These are phyloP conservation scores for Aspergillus coremiiformis DNA, from an alignment of 495 filamentous ascomycete species.

Conservation along the genomic window DNA sequence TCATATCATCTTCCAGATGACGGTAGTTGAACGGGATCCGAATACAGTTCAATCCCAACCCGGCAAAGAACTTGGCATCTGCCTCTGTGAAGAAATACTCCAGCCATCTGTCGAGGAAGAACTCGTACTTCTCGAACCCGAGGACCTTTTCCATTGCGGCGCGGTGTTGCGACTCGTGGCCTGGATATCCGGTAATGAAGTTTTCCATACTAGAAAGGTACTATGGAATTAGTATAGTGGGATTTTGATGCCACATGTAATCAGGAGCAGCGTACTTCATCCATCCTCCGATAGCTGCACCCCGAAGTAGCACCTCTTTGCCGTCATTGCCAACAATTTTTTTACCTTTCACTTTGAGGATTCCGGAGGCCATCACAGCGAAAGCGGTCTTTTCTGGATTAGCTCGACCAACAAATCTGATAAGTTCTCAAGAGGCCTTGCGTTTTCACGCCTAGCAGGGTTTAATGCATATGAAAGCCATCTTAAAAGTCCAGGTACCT, in stretches of 20 bases:
- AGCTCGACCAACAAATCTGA: neutral
- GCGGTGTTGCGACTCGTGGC: slow-evolving; percentile 50
- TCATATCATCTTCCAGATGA: slow-evolving; percentile 58
- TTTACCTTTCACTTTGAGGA: slow-evolving; percentile 39
- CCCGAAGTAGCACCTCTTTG: slow-evolving; percentile 41
- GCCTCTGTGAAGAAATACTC: slow-evolving; percentile 57
- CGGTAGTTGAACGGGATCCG: slow-evolving; percentile 59
- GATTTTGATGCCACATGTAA: neutral
- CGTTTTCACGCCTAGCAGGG: neutral
- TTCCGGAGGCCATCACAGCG: slow-evolving; percentile 27
- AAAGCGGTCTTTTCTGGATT: neutral
- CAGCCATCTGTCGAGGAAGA: slow-evolving; percentile 46
- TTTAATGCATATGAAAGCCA: neutral
- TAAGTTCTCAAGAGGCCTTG: neutral
- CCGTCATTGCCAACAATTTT: slow-evolving; percentile 43
- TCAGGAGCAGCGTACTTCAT: slow-evolving; percentile 26
- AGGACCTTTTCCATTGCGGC: slow-evolving; percentile 49
- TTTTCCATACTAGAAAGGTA: slow-evolving; percentile 52
- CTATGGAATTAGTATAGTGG: slow-evolving; percentile 1
- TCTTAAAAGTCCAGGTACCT: neutral
- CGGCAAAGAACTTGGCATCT: slow-evolving; percentile 55
- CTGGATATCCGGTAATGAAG: slow-evolving; percentile 61
- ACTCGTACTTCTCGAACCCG: slow-evolving; percentile 41
- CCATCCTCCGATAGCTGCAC: slow-evolving; percentile 43
- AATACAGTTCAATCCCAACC: slow-evolving; percentile 53